Conservation (phyloP, 2,329 filamentous ascomycete species). For the Phoma sp. region DNA sequence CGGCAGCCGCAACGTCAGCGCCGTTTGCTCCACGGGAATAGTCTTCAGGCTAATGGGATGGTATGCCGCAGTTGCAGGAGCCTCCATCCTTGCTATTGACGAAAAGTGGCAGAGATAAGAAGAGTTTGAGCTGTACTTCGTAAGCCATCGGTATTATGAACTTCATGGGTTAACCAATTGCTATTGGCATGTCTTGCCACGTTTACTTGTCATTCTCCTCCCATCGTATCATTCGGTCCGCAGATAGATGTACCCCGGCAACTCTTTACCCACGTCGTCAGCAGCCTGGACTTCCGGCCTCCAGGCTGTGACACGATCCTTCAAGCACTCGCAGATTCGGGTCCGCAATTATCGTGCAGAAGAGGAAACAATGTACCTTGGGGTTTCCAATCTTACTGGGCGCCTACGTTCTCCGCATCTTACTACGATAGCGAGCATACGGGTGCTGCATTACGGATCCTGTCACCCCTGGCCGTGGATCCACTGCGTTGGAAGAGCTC, state of each 20-base stretch:
- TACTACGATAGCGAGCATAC: conserved; percentile 18
- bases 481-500: conserved; percentile 29
- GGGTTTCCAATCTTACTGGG: conserved; percentile 20
- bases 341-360: conserved; percentile 33
- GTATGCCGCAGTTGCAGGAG: conserved; percentile 16
- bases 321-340: conserved; percentile 24
- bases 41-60: conserved; percentile 15
- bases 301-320: conserved; percentile 8
- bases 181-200: neutral
- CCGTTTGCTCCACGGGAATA: conserved; percentile 19
- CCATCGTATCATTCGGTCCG: neutral
- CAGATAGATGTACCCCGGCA: neutral
- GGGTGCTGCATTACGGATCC: conserved; percentile 31
- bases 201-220: neutral
- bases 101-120: neutral
- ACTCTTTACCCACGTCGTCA: conserved; percentile 6
- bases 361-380: conserved; percentile 22
- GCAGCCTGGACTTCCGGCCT: conserved; percentile 4
- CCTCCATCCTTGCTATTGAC: conserved; percentile 2
- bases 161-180: neutral
- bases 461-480: conserved; percentile 26
- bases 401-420: conserved; percentile 35
- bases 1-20: conserved; percentile 24
- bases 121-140: too few relatives aligned
- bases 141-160: too few relatives aligned